Base-by-base conservation (phyloP, 306 rosid genomes). In the Styphnolobium japonicum region DNA sequence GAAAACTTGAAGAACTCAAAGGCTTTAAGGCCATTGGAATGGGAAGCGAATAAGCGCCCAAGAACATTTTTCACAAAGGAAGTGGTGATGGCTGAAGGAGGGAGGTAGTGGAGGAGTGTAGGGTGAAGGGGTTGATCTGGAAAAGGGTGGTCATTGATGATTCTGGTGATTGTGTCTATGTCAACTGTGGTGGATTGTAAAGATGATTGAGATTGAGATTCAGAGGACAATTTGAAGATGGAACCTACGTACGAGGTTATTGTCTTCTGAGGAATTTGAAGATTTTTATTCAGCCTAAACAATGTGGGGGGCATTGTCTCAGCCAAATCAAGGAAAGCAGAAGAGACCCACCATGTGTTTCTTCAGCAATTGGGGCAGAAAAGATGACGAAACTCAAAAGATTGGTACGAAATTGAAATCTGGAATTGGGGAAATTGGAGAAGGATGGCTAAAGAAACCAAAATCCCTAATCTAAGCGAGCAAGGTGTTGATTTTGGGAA, bases 21-120 rank as follows among this genome's bases (percentile, higher is more conserved):
- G 23, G 94, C 98, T 39, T 92, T 92, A 19, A 95, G 98, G 56
- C 98, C 98, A 53, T 92, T 95, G 62, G 90, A 84, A 66, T 95
- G 98, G 3, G 98, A 84, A 25, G 97, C 90, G 40, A 95, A 95
- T 11, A 95, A 85, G 48, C 88, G 84, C 11, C 89, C 91, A 0
- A 92, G 89, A 67, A 92, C 88, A 16, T 79, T 83, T 63, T 91
- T 88, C 3, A 89, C 86, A 25, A 91, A 76, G 23, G 69, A 46
- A 55, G 84, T 69, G 34, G 94, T 71, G 36, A 87, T 82, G 69
- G 79, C 71, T 43, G 82, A 61, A 45, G 86, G 86, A 63, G 94
- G 91, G 71, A 90, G 89, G 75, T 70, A 57, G 7, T 31, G 85
- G 55, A 85, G 70, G 58, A 95, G 92, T n/a, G 78, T 73, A 1